Conservation (phyloP, 805 yeast genomes). For the Cyberlindnera xylosilytica region DNA sequence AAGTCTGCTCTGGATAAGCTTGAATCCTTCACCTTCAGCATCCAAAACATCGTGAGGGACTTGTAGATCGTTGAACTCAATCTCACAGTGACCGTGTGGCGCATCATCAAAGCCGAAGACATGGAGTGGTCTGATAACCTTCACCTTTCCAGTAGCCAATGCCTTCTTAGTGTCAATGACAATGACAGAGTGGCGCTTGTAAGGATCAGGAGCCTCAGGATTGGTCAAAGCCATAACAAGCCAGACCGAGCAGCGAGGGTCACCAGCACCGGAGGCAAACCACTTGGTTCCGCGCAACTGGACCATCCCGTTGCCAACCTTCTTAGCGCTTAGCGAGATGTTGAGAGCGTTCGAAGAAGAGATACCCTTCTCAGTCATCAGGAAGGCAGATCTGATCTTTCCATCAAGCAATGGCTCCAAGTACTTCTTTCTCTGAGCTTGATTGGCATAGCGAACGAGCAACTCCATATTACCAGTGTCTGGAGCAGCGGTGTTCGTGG, state of each 20-base stretch:
- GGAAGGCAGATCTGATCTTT: constrained; percentile 54
- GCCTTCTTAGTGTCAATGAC: constrained; percentile 51
- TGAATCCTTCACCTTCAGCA: constrained; percentile 58
- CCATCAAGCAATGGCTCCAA: constrained; percentile 53
- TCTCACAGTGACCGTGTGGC: constrained; percentile 70
- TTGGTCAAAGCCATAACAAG: constrained; percentile 29
- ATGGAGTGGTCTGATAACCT: constrained; percentile 45
- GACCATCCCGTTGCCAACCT: constrained; percentile 38
- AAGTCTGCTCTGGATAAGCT: constrained; percentile 58
- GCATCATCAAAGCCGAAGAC: constrained; percentile 66
- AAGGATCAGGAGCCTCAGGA: constrained; percentile 29
- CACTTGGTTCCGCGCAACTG: constrained; percentile 61
- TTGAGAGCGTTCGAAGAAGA: constrained; percentile 63
- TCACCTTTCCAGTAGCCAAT: constrained; percentile 46
- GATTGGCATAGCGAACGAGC: constrained; percentile 36
- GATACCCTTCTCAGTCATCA: constrained; percentile 62
- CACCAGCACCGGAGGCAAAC: constrained; percentile 73
- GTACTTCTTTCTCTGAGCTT: constrained; percentile 45
- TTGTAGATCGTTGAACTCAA: constrained; percentile 46
- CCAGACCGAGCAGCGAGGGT: constrained; percentile 50
- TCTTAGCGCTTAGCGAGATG: constrained; percentile 45
- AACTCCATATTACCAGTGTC: constrained; percentile 59
- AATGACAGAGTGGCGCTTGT: constrained; percentile 54
- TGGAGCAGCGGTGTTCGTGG: constrained; percentile 58
- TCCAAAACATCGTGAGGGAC: constrained; percentile 42